Evolutionary conservation across 2,329 filamentous ascomycete genomes (phyloP), one percentile per base, ranked within the genome.

Genomic region (Fusarium sp.): DNA sequence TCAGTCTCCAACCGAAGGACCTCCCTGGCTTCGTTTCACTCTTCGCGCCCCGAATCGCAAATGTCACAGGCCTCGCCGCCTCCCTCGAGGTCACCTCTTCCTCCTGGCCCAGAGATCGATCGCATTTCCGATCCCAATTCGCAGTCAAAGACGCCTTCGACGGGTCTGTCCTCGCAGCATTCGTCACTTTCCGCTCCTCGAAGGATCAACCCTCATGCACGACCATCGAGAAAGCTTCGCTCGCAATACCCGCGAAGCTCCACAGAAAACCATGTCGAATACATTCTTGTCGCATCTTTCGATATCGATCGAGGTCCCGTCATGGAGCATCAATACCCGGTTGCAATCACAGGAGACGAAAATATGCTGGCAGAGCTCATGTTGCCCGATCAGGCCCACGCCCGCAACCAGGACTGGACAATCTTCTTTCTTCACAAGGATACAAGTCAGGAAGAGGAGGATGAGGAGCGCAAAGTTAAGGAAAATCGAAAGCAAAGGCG

Each of bases 361-460:
- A 93, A 97, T 79, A 98, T 98, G 95, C 85, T 99, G 80, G 96
- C 96, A 12, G 96, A 99, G 85, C 90, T 99, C 79, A 99, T 99
- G 96, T 86, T 99, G 81, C 96, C 96, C 0, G 96, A 99, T 83
- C 96, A 98, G 83, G 95, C 96, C 28, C 96, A 99, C 84, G 91
- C 96, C 70, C 90, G 96, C 44, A 96, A 93, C 79, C 95, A 98
- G 83, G 96, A 99, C 82, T 99, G 96, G 96, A 99, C 96, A 47
- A 98, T 98, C 63, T 99, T 99, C 85, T 99, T 99, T 81, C 82
- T 99, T 64, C 96, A 99, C 85, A 98, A 98, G 82, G 96, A 99
- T 81, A 94, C 92, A 7, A 95, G 91, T 69, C 91, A 92, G 57
- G 92, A 94, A 68, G 93, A 96, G 65, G 95, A 97, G 69, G 93